These are phyloP conservation scores for Colletotrichum sp. DNA, from an alignment of 2,329 filamentous ascomycete species.

Conservation along the genomic window DNA sequence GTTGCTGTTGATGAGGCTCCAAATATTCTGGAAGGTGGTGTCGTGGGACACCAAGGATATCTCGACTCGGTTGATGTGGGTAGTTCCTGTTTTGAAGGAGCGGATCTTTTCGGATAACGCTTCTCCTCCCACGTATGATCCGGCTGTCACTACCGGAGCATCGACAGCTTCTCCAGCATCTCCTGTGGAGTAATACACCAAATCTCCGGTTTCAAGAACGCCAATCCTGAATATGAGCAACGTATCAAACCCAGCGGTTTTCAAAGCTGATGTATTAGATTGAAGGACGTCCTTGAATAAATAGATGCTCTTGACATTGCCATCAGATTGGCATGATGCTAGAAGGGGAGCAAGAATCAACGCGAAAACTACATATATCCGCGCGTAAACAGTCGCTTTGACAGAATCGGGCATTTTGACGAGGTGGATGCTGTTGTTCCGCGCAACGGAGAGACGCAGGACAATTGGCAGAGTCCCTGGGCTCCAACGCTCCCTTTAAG, in stretches of 20 bases:
- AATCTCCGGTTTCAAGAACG: conserved; percentile 44
- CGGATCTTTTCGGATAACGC: conserved; percentile 51
- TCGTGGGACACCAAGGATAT: conserved; percentile 46
- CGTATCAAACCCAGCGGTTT: conserved; percentile 45
- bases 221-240: conserved; percentile 50
- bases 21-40: conserved; percentile 32
- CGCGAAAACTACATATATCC: neutral
- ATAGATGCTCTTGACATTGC: conserved; percentile 30
- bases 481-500: neutral
- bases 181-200: conserved; percentile 50
- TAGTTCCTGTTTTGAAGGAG: conserved; percentile 36
- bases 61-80: conserved; percentile 42
- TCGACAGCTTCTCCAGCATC: conserved; percentile 39
- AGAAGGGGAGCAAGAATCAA: neutral
- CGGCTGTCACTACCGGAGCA: conserved; percentile 31
- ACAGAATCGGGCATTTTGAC: neutral
- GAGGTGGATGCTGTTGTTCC: neutral
- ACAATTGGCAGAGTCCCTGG: neutral
- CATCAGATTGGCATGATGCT: neutral
- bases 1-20: conserved; percentile 37
- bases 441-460: neutral
- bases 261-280: conserved; percentile 44
- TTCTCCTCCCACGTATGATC: conserved; percentile 51
- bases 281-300: conserved; percentile 50
- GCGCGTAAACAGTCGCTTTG: neutral